Conservation (phyloP, 768 basidiomycete species). For the Phlebiopsis flavidoalba region DNA sequence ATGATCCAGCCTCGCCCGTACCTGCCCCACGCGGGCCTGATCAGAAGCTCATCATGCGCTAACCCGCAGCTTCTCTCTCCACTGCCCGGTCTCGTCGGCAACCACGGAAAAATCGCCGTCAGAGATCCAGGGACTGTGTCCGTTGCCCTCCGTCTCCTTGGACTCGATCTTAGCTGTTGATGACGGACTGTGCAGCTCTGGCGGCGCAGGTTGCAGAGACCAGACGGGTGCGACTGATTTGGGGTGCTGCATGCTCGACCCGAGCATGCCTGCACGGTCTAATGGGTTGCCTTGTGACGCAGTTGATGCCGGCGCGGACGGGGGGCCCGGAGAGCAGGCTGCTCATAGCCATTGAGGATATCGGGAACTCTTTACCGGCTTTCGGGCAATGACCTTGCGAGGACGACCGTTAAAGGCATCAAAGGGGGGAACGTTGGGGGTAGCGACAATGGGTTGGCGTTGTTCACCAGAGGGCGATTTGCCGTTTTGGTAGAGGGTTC, state of each 20-base stretch:
- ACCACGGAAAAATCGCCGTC: conserved; percentile 86
- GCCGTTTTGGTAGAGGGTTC: conserved; percentile 93
- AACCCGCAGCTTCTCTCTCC: conserved; percentile 75
- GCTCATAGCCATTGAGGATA: conserved; percentile 56
- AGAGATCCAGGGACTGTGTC: conserved; percentile 46
- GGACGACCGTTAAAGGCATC: conserved; percentile 81
- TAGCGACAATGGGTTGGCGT: conserved; percentile 57
- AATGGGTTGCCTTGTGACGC: conserved; percentile 37
- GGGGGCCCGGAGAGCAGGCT: conserved; percentile 45
- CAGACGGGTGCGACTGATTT: conserved; percentile 26
- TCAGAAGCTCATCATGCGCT: conserved; percentile 60
- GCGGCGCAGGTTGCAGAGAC: conserved; percentile 24
- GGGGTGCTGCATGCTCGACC: conserved; percentile 36
- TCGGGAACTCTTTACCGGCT: conserved; percentile 64
- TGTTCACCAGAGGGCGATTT: conserved; percentile 75
- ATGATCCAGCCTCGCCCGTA: conserved; percentile 26
- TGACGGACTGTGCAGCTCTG: conserved; percentile 18
- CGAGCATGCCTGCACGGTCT: conserved; percentile 47
- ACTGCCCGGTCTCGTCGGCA: conserved; percentile 81
- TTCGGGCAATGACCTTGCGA: conserved; percentile 77
- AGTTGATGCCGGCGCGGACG: conserved; percentile 42
- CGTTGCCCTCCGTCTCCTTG: conserved; percentile 43
- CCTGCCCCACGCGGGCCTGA: conserved; percentile 37
- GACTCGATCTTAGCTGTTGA: conserved; percentile 26
- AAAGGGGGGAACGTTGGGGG: conserved; percentile 73